Base-by-base conservation (phyloP, 257 asterid species). In the Euphrasia confusa region DNA sequence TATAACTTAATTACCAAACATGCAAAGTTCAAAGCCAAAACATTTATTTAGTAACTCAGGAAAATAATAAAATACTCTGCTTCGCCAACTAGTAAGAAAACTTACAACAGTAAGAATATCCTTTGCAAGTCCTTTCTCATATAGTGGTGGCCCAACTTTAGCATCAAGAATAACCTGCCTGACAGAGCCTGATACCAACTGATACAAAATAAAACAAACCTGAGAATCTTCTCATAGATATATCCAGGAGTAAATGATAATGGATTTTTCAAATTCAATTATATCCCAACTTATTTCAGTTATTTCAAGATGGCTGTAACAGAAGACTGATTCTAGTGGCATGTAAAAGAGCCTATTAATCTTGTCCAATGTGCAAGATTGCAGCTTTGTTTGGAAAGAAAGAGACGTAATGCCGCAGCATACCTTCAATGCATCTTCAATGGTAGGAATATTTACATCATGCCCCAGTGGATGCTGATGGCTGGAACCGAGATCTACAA, bases 341-440 rank as follows among this genome's bases (percentile, higher is more conserved):
- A 44, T 33, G 54, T 26, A 50, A 39, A 60, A 30, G 9, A 52
- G 39, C 59, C 28, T 47, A 21, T 21, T 21, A 60, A 26, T 47
- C n/a, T 37, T 12, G 18, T 21, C 58, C 39, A 40, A 58, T 12
- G 71, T 60, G 69, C 44, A 44, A 65, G 66, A 60, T 72, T 56
- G 57, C 11, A 24, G 44, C 42, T 57, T 70, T 63, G 3, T 61
- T 69, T 39, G 12, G 50, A 42, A 50, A 67, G 15, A 35, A 64
- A 65, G 71, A 4, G 53, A 60, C 39, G 33, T 42, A 67, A 40
- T 60, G 35, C 68, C 55, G 65, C 68, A 64, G 44, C 56, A 18
- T 77, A 87, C 97, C 94, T 79, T 79, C 57, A 92, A 63, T 69
- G 97, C 95, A 72, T 87, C 96, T 86, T 81, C 96, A 66, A 81